Evolutionary conservation across 768 basidiomycete species (phyloP), one percentile per base, ranked within the genome.

Genomic region (Dioszegia hungarica): DNA sequence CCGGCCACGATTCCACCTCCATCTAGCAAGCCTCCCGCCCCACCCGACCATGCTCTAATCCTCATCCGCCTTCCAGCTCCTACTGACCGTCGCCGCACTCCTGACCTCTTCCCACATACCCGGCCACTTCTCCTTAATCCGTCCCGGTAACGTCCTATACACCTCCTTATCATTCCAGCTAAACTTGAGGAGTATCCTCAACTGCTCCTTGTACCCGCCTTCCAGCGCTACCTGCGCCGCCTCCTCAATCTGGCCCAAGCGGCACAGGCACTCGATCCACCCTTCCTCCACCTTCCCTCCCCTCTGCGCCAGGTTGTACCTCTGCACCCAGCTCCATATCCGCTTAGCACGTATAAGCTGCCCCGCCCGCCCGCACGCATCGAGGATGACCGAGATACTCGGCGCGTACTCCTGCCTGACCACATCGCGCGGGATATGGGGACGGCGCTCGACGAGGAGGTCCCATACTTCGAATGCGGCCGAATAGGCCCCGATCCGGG

Each of bases 221-320:
- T 38, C 20, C 25, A 51, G 9, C 6, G 86, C 80, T 17, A 83
- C 78, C 67, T 81, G 81, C 39, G 84, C 70, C 0, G 89, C 92
- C 22, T 88, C 86, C 20, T 84, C 81, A 29, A 89, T 63, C 64
- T 79, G 79, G 9, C 83, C 82, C 44, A 84, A 70, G 22, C 90
- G 82, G 66, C 88, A 89, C n/a, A 94, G 80, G 68, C 87, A 89
- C 75, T 95, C 91, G 19, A 95, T 73, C 80, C 85, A 89, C 0
- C 84, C 81, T 56, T 88, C 84, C 88, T 83, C 82, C 59, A 79
- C 65, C 17, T 22, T 51, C 12, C 36, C 45, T 3, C 29, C 45
- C 17, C 5, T 46, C 68, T 86, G 85, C 52, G 87, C 34, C 81
- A 88, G 22, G 78, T 79, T 43, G 79, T 79, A 49, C 75, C 79